Conservation (phyloP, 352 stramenopile genomes). For the Phytophthora gonapodyides region DNA sequence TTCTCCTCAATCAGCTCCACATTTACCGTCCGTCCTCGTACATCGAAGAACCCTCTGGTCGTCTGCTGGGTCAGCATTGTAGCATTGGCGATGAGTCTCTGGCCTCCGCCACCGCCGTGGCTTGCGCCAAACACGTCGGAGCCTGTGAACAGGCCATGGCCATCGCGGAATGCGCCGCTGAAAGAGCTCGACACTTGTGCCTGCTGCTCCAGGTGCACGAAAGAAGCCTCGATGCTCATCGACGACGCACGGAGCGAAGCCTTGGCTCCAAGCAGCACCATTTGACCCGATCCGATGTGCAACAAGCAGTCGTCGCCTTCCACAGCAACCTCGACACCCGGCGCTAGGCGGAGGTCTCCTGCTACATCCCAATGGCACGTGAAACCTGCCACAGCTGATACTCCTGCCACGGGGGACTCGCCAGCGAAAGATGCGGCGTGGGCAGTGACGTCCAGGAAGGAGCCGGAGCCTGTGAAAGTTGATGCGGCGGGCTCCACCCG, state of each 20-base stretch:
- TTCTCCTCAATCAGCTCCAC: conserved; percentile 28
- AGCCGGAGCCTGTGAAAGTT: conserved; percentile 7
- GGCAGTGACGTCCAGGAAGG: conserved; percentile 5
- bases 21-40: conserved; percentile 33
- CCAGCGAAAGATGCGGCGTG: conserved; percentile 14
- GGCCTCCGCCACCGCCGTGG: conserved; percentile 58
- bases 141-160: conserved; percentile 41
- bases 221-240: conserved; percentile 61
- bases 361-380: conserved; percentile 68
- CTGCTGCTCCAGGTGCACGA: conserved; percentile 56
- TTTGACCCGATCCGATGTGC: conserved; percentile 55
- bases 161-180: conserved; percentile 33
- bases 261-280: conserved; percentile 47
- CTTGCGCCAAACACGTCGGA: conserved; percentile 54
- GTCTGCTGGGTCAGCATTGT: conserved; percentile 41
- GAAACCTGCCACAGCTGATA: conserved; percentile 30
- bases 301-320: conserved; percentile 60
- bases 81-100: conserved; percentile 42
- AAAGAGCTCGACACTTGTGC: conserved; percentile 46
- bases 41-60: conserved; percentile 58
- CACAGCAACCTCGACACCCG: conserved; percentile 43
- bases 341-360: conserved; percentile 52
- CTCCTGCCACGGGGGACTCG: conserved; percentile 1
- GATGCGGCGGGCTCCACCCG: conserved; percentile 6
- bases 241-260: conserved; percentile 47